phyloP scores from a whole-genome alignment of 495 filamentous ascomycete genomes.

The Neurospora sp. region DNA sequence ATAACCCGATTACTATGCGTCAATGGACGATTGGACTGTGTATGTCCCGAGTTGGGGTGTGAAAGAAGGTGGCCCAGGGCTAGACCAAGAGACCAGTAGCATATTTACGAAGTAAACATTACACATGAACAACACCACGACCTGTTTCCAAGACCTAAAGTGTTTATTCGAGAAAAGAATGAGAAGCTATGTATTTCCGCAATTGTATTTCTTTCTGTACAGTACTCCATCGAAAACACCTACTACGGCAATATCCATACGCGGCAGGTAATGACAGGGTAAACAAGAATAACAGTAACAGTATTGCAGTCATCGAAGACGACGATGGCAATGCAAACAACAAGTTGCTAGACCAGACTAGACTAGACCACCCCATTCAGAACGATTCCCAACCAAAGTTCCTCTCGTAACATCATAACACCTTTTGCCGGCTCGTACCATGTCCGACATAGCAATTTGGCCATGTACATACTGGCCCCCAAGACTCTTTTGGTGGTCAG shows the following conservation, averaged over 20 bases:
- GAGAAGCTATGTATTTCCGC: not conserved
- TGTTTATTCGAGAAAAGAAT: not conserved
- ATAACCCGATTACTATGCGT: not conserved
- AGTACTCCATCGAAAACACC: not conserved
- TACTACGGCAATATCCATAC: not conserved
- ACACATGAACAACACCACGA: not conserved
- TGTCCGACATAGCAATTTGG: not conserved
- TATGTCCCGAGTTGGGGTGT: not conserved
- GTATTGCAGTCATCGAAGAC: not conserved
- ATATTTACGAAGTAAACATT: not conserved
- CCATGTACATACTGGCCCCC: not conserved
- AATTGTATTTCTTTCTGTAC: not conserved
- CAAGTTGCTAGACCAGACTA: not conserved
- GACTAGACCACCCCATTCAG: not conserved
- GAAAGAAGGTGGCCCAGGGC: not conserved
- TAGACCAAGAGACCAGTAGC: not conserved
- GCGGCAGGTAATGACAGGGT: not conserved
- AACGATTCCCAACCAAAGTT: not conserved
- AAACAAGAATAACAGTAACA: not conserved
- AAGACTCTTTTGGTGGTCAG: not conserved
- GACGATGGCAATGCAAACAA: not conserved
- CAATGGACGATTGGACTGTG: not conserved
- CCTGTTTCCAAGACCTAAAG: not conserved
- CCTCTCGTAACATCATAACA: slow-evolving; percentile 1
- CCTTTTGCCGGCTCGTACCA: not conserved